Base-by-base conservation (phyloP, 1,284 basidiomycete genomes). In the Ceratobasidium sp. region DNA sequence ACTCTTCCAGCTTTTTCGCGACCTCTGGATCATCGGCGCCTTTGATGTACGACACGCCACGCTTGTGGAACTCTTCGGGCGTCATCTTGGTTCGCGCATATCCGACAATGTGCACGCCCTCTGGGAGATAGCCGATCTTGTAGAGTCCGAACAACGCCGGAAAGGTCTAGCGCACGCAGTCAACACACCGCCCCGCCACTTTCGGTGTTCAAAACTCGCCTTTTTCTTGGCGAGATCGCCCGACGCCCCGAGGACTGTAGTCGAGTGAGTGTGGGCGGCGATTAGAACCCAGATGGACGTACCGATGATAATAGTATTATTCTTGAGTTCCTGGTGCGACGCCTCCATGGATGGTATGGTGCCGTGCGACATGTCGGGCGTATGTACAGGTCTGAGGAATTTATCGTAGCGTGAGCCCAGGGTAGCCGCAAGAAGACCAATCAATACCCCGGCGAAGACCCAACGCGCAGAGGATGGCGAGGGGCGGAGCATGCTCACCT, bases 171-270 rank as follows among this genome's bases (percentile, higher is more conserved):
- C 60, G 76, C 46, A 3, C n/a, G 77, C 44, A 76, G 60, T 38
- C 35, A 44, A 59, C 46, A 20, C 62, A 20, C 30, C 44, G 62
- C 20, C 27, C 14, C 55, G 41, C 33, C 50, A 66, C 57, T 65
- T n/a, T 10, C 33, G 38, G 52, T 66, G 48, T 16, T 57, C 27
- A 54, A 30, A 77, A 79, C 86, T 68, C 69, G 94, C 96, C 91
- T 99, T 99, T 89, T 99, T 99, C 93, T 98, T 98, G 79, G 97
- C 98, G 69, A 99, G 89, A 88, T 99, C 97, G 71, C 97, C 97
- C 78, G 96, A 98, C 30, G 97, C 97, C 79, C 98, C 98, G 79
- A 98, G 91, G 77, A 99, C 97, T 96, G 82, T 46, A 23, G 68
- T 50, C 46, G 79, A 78, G 52, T 77, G 41, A 69, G 60, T 48